Conservation (phyloP, 169 alveolate species). For the Plasmodium gallinaceum region DNA sequence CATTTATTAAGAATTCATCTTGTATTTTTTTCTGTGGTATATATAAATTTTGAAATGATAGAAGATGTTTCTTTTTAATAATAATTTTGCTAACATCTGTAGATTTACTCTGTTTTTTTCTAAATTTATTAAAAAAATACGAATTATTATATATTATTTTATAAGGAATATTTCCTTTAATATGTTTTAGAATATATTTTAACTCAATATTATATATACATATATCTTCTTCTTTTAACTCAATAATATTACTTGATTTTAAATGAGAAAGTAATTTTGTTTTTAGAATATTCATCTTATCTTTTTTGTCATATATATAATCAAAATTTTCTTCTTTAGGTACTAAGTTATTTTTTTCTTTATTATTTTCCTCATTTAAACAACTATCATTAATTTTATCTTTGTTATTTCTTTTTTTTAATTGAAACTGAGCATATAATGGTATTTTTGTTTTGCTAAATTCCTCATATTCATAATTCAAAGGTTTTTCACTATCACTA, state of each 20-base stretch:
- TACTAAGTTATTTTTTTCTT: not conserved
- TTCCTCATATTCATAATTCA: constrained; percentile 35
- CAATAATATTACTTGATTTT: constrained; percentile 47
- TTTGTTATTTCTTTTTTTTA: constrained; percentile 7
- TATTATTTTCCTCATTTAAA: not conserved
- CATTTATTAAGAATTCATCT: constrained; percentile 49
- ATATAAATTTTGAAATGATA: constrained; percentile 37
- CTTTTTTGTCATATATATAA: constrained; percentile 40
- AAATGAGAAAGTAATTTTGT: constrained; percentile 52
- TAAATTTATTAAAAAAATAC: constrained; percentile 45
- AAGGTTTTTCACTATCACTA: constrained; percentile 61
- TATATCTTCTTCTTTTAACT: constrained; percentile 40
- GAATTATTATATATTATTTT: constrained; percentile 61
- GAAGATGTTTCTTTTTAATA: constrained; percentile 37
- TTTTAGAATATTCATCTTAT: constrained; percentile 14
- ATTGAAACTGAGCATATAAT: constrained; percentile 56
- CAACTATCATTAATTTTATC: not conserved
- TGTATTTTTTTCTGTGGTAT: constrained; percentile 44
- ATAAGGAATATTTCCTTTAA: constrained; percentile 45
- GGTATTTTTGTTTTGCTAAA: constrained; percentile 29
- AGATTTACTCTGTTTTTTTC: constrained; percentile 27
- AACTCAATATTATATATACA: constrained; percentile 50
- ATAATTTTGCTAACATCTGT: constrained; percentile 42
- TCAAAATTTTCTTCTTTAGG: constrained; percentile 24
- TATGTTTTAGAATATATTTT: constrained; percentile 23